These are phyloP conservation scores for Rosa hybrid DNA, from an alignment of 331 rosid species.

Conservation along the genomic window DNA sequence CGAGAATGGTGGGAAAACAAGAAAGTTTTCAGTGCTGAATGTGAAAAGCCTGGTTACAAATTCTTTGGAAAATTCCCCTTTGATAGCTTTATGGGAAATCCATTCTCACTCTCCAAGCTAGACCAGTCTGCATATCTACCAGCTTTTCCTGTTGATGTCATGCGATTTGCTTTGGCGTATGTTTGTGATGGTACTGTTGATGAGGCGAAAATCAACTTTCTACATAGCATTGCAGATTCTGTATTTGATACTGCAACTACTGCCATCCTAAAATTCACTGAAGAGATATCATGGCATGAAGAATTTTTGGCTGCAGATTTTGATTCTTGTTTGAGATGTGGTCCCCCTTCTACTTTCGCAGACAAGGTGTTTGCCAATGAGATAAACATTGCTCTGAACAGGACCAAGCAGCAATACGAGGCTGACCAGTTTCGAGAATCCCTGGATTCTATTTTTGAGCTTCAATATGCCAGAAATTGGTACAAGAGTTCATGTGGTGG, in stretches of 20 bases:
- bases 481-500: slow-evolving; percentile 81
- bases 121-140: slow-evolving; percentile 76
- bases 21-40: slow-evolving; percentile 62
- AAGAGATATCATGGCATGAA: slow-evolving; percentile 89
- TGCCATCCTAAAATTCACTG: slow-evolving; percentile 81
- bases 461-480: slow-evolving; percentile 91
- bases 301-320: slow-evolving; percentile 63
- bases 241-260: slow-evolving; percentile 89
- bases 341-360: slow-evolving; percentile 85
- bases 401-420: slow-evolving; percentile 71
- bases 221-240: slow-evolving; percentile 42
- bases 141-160: slow-evolving; percentile 82
- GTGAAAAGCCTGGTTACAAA: slow-evolving; percentile 60
- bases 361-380: slow-evolving; percentile 91
- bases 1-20: slow-evolving; percentile 79
- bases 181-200: slow-evolving; percentile 91
- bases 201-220: slow-evolving; percentile 50
- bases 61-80: slow-evolving; percentile 88
- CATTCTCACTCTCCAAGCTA: slow-evolving; percentile 71
- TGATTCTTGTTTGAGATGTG: slow-evolving; percentile 58
- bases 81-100: slow-evolving; percentile 81
- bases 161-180: slow-evolving; percentile 92
- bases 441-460: slow-evolving; percentile 82
- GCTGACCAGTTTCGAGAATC: slow-evolving; percentile 87
- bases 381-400: slow-evolving; percentile 71